phyloP scores from a whole-genome alignment of 2,329 filamentous ascomycete species.

The Thelonectria olida region DNA sequence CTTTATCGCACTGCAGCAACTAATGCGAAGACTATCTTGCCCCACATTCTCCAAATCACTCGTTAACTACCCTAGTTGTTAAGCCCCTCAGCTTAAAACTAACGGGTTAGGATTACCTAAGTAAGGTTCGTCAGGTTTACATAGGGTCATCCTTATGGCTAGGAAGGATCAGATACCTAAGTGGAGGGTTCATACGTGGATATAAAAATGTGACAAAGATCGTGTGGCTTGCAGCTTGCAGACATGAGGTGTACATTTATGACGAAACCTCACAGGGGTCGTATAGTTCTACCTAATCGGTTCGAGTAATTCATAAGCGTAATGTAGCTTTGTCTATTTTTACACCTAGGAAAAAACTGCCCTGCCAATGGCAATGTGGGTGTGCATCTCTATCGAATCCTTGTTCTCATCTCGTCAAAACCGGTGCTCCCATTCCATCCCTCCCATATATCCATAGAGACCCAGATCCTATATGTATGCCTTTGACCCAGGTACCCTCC shows the following conservation, averaged over 20 bases:
- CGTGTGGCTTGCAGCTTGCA: conserved; percentile 29
- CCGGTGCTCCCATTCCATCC: conserved; percentile 10
- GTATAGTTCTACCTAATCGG: background rate
- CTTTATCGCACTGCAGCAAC: conserved; percentile 32
- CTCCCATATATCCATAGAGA: conserved; percentile 5
- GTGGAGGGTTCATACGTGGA: too few relatives aligned
- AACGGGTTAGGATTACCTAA: too few relatives aligned
- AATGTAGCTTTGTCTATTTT: background rate
- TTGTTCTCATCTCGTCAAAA: conserved; percentile 12
- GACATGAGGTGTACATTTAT: background rate
- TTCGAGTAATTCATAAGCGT: background rate
- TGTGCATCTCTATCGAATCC: conserved; percentile 4
- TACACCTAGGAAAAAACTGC: conserved; percentile 26
- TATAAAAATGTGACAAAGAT: background rate
- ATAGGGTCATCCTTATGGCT: background rate
- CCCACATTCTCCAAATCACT: too few relatives aligned
- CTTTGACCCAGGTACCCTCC: background rate
- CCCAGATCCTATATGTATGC: background rate
- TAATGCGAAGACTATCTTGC: too few relatives aligned
- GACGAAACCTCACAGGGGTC: conserved; percentile 2
- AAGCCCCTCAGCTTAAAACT: too few relatives aligned
- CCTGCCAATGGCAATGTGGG: conserved; percentile 20
- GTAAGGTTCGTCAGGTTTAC: too few relatives aligned
- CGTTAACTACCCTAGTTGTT: too few relatives aligned
- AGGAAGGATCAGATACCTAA: too few relatives aligned